Percentiles rank a stretch among this genome's conserved stretches.
Evolutionary conservation across 495 filamentous ascomycete species (phyloP).

Genomic region (Podospora bellae-mahoneyi): DNA sequence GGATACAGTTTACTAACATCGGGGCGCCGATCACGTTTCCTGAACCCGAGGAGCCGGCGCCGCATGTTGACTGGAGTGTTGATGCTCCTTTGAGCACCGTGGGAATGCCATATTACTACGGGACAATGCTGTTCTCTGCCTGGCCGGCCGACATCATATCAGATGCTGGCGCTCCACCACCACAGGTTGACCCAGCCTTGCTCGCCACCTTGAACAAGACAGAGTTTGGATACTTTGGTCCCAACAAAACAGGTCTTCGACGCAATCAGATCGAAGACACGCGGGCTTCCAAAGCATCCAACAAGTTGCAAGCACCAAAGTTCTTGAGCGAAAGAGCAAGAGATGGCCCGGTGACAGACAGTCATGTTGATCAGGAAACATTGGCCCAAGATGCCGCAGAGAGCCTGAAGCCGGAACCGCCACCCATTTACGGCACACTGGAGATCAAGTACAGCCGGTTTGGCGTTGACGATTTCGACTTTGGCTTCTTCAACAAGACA

Average conservation of each 20-base stretch:
- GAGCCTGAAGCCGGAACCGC: constrained; percentile 67
- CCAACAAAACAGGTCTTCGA: constrained; percentile 67
- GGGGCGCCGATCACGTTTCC: constrained; percentile 74
- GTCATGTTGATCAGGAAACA: constrained; percentile 46
- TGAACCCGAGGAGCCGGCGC: constrained; percentile 50
- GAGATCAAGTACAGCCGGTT: constrained; percentile 98
- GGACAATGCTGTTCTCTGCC: constrained; percentile 78
- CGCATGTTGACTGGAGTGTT: constrained; percentile 59
- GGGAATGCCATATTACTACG: constrained; percentile 84
- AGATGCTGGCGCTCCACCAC: constrained; percentile 77
- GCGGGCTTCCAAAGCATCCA: constrained; percentile 53
- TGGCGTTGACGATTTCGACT: constrained; percentile 97
- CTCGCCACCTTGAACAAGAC: constrained; percentile 62
- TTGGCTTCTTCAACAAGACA: constrained; percentile 89
- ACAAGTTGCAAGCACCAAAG: constrained; percentile 62
- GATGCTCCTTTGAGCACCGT: constrained; percentile 79
- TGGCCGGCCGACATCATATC: constrained; percentile 82
- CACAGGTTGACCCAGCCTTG: constrained; percentile 69
- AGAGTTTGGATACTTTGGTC: constrained; percentile 70
- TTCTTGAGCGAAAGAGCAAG: constrained; percentile 90
- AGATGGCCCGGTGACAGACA: constrained; percentile 43
- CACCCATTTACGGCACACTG: constrained; percentile 80
- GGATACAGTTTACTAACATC: constrained; percentile 83
- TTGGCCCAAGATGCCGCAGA: constrained; percentile 58
- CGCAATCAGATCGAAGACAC: constrained; percentile 84